phyloP scores from a whole-genome alignment of 1,139 yeast species.

The Lodderomyces margitis region DNA sequence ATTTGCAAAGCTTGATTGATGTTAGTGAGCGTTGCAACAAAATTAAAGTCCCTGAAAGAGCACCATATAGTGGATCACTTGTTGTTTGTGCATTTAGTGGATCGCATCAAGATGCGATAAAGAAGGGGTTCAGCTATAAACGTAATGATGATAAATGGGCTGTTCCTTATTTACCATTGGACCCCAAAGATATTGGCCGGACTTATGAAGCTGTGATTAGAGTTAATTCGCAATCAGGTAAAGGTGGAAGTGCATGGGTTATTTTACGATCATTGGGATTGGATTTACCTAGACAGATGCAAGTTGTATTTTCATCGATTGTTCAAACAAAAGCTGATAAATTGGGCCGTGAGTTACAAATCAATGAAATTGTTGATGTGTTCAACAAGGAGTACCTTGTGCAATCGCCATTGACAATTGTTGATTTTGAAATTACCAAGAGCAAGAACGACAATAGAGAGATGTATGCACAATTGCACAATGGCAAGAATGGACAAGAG shows the following conservation, averaged over 20 bases:
- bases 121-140: constrained; percentile 40
- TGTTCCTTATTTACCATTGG: constrained; percentile 49
- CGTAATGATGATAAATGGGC: constrained; percentile 29
- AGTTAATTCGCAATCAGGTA: constrained; percentile 51
- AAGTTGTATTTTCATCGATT: constrained; percentile 40
- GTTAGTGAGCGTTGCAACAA: constrained; percentile 47
- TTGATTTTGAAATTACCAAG: constrained; percentile 36
- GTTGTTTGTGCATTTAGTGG: constrained; percentile 52
- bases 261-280: constrained; percentile 46
- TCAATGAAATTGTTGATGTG: constrained; percentile 39
- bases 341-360: constrained; percentile 45
- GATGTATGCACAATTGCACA: constrained; percentile 27
- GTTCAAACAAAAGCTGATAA: constrained; percentile 43
- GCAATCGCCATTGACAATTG: constrained; percentile 25
- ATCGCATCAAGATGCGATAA: constrained; percentile 51
- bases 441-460: constrained; percentile 25
- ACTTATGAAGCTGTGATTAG: constrained; percentile 52
- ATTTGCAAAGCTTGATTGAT: constrained; percentile 39
- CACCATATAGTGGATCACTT: constrained; percentile 49
- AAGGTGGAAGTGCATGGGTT: constrained; percentile 54
- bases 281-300: constrained; percentile 48
- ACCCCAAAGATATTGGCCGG: constrained; percentile 50
- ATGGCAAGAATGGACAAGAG: constrained; percentile 17
- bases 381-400: constrained; percentile 37
- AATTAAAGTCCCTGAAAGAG: constrained; percentile 47